Evolutionary conservation across 164 flowering plant genomes (phyloP).

Genomic region (Vitis vinifera): ASM3070453v1 NC_081810.1:22501-23000

Average conservation of each 20-base stretch:
- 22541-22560: no score
- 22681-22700: no score
- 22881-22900: neutral
- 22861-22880: neutral
- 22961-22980: conserved; percentile 34
- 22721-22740: neutral
- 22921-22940: neutral
- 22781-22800: no score
- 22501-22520: no score
- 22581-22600: no score
- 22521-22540: no score
- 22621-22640: no score
- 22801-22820: neutral
- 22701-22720: neutral
- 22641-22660: no score
- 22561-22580: no score
- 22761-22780: neutral
- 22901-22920: neutral
- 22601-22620: no score
- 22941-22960: neutral
- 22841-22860: neutral
- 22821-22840: no score
- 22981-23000: conserved; percentile 38
- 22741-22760: conserved; percentile 2
- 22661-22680: no score